These are phyloP conservation scores for Candida manassasensis DNA, from an alignment of 805 yeast genomes.

Conservation along the genomic window DNA sequence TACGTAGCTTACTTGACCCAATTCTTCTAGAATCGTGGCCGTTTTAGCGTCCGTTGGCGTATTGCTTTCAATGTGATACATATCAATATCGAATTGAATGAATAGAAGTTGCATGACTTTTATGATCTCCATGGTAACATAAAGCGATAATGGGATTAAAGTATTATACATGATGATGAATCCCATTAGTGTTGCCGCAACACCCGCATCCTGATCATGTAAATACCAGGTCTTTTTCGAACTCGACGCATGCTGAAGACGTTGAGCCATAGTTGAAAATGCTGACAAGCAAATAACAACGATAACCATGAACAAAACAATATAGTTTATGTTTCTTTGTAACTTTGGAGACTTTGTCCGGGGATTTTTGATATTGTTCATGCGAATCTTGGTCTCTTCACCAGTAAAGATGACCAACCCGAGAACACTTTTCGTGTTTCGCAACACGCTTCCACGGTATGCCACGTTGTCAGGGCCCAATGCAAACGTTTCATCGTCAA, in stretches of 20 bases:
- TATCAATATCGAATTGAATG: slow-evolving; percentile 87
- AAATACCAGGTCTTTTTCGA: slow-evolving; percentile 66
- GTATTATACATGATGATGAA: slow-evolving; percentile 97
- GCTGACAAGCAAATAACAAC: slow-evolving; percentile 72
- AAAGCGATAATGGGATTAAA: slow-evolving; percentile 87
- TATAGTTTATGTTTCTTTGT: slow-evolving; percentile 75
- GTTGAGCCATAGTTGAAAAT: slow-evolving; percentile 78
- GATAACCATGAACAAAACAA: slow-evolving; percentile 82
- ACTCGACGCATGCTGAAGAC: slow-evolving; percentile 42
- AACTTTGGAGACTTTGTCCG: slow-evolving; percentile 90
- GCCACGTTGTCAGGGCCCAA: slow-evolving; percentile 77
- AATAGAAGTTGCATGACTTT: slow-evolving; percentile 80
- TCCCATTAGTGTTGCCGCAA: slow-evolving; percentile 89
- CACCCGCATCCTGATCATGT: slow-evolving; percentile 66
- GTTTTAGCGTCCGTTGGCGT: slow-evolving; percentile 95
- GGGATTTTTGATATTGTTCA: slow-evolving; percentile 89
- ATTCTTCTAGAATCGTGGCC: slow-evolving; percentile 90
- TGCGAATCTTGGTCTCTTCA: slow-evolving; percentile 90
- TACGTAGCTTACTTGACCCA: slow-evolving; percentile 93
- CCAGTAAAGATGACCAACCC: slow-evolving; percentile 92
- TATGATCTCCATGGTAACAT: slow-evolving; percentile 94
- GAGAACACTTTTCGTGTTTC: slow-evolving; percentile 71
- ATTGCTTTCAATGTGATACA: slow-evolving; percentile 79
- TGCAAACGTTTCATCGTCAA: slow-evolving; percentile 44
- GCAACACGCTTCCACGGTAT: slow-evolving; percentile 83